phyloP scores from a whole-genome alignment of 2,329 filamentous ascomycete species.

The Chaetomium sp. region DNA sequence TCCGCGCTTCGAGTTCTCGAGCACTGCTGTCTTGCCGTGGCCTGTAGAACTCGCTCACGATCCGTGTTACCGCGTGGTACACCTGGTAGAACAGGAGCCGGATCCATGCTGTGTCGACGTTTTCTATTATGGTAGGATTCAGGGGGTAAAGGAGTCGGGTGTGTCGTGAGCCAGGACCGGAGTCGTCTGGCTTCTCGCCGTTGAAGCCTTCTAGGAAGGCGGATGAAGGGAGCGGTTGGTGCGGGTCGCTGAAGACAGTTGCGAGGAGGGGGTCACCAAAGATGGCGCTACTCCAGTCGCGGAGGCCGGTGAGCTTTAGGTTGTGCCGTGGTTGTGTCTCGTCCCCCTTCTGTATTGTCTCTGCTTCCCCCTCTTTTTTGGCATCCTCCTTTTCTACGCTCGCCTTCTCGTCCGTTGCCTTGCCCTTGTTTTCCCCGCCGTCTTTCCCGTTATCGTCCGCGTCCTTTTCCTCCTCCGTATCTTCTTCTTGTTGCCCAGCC shows the following conservation, averaged over 20 bases:
- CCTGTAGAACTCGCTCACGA: constrained; percentile 60
- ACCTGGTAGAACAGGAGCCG: constrained; percentile 60
- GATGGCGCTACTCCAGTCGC: constrained; percentile 60
- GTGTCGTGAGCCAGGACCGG: neutral
- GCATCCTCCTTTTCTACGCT: constrained; percentile 25
- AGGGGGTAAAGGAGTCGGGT: constrained; percentile 10
- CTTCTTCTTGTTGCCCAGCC: constrained; percentile 12
- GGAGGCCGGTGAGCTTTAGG: constrained; percentile 52
- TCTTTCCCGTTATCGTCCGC: constrained; percentile 42
- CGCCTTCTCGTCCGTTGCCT: constrained; percentile 5
- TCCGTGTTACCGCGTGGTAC: constrained; percentile 55
- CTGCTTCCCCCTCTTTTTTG: constrained; percentile 16
- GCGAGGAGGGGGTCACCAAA: constrained; percentile 63
- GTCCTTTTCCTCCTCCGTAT: constrained; percentile 43
- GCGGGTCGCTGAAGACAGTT: constrained; percentile 48
- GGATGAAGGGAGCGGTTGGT: constrained; percentile 14
- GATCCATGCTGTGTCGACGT: constrained; percentile 46
- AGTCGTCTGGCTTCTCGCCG: neutral
- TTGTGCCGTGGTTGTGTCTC: constrained; percentile 12
- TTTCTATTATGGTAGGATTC: constrained; percentile 44
- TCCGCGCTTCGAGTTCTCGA: constrained; percentile 56
- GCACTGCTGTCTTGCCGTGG: constrained; percentile 51
- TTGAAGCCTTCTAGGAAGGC: constrained; percentile 19
- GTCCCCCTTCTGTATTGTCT: constrained; percentile 14
- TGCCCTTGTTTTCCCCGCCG: neutral